Evolutionary conservation across 202 grass and related monocot genomes (phyloP).

Genomic region (Carex sylvatica): DNA sequence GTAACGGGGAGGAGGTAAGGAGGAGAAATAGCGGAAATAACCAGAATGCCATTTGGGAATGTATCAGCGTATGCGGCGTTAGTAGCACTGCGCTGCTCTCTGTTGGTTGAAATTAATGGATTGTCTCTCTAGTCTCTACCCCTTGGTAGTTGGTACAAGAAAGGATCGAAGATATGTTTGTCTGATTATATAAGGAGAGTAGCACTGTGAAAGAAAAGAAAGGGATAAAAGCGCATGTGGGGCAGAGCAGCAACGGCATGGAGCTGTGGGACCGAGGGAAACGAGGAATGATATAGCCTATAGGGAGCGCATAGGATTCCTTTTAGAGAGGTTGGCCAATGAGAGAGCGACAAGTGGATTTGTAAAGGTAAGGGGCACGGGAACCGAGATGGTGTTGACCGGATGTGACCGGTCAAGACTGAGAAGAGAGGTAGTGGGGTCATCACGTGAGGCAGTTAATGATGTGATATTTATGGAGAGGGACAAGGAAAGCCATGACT

Average conservation of each 20-base stretch:
- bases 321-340: neutral
- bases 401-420: conserved; percentile 31
- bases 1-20: neutral
- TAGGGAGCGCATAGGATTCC: conserved; percentile 6
- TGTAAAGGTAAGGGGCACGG: conserved; percentile 4
- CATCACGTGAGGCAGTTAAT: conserved; percentile 20
- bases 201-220: neutral
- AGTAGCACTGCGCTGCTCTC: neutral
- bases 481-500: neutral
- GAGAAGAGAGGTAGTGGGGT: neutral
- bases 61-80: neutral
- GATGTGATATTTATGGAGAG: conserved; percentile 20
- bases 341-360: conserved; percentile 8
- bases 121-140: neutral
- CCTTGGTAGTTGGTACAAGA: neutral
- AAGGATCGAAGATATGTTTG: conserved; percentile 7
- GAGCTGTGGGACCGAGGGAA: neutral
- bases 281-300: neutral
- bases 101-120: neutral
- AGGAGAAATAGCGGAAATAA: conserved; percentile 18
- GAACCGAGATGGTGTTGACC: conserved; percentile 5
- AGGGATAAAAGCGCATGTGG: neutral
- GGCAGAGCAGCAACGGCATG: conserved; percentile 18
- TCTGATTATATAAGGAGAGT: conserved; percentile 21
- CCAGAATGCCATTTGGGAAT: conserved; percentile 1